These are phyloP conservation scores for Monilinia fructicola DNA, from an alignment of 2,329 filamentous ascomycete species.

Conservation along the genomic window DNA sequence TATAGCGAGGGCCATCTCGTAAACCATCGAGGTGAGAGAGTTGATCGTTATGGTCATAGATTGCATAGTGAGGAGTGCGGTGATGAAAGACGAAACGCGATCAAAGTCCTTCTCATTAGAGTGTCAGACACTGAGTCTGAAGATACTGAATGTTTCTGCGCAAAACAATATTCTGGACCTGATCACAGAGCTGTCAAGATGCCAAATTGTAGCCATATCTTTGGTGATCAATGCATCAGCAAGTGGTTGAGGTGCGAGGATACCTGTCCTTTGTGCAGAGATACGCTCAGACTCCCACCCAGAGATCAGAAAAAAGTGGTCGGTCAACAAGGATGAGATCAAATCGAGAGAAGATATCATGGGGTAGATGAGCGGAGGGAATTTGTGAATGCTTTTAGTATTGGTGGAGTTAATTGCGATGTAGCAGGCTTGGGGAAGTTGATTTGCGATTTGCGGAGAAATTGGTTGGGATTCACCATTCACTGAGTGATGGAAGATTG, in stretches of 20 bases:
- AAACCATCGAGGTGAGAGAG: background rate
- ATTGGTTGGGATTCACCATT: background rate
- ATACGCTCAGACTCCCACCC: background rate
- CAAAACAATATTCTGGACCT: background rate
- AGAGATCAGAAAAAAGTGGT: background rate
- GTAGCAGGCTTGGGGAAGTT: background rate
- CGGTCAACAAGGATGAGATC: too few relatives aligned
- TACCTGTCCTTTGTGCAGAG: background rate
- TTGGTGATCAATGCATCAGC: background rate
- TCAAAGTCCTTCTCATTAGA: background rate
- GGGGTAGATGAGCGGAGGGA: background rate
- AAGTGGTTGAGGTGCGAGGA: background rate
- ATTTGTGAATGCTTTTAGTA: background rate
- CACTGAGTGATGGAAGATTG: background rate
- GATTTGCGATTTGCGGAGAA: background rate
- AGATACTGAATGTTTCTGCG: background rate
- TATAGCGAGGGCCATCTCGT: background rate
- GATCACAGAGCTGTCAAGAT: background rate
- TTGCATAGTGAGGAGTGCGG: background rate
- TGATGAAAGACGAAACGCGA: background rate
- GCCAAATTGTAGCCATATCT: background rate
- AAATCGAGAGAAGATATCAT: too few relatives aligned
- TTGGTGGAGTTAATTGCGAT: background rate
- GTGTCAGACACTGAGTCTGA: background rate
- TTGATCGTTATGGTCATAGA: too few relatives aligned